A percentile compares a stretch with the other conserved stretches of the same genome.
Evolutionary conservation across 2,329 filamentous ascomycete species (phyloP).

Genomic region (Aspergillus costaricaensis): DNA sequence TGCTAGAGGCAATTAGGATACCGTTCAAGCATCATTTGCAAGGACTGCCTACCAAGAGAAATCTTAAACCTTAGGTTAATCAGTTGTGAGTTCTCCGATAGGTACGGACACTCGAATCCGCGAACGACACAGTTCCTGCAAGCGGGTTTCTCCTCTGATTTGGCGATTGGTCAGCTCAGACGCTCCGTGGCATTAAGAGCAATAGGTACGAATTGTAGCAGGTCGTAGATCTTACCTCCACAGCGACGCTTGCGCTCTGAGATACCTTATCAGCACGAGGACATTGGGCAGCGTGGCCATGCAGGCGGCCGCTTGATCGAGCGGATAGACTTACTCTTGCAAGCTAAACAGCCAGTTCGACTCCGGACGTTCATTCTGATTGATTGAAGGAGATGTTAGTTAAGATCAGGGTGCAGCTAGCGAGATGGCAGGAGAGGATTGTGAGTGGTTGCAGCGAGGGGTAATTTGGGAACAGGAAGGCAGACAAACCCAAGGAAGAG

Average conservation of each 20-base stretch:
- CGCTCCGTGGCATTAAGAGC: not conserved
- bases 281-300: not conserved
- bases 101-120: constrained; percentile 5
- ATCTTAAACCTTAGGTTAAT: not conserved
- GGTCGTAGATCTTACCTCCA: not conserved
- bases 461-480: not conserved
- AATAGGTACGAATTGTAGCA: not conserved
- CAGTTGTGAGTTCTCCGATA: not conserved
- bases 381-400: not conserved
- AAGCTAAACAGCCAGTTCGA: not conserved
- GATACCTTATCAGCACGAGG: not conserved
- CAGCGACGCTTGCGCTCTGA: constrained; percentile 7
- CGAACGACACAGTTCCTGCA: not conserved
- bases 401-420: not conserved
- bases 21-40: not conserved
- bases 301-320: not conserved
- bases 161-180: not conserved
- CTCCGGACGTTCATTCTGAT: constrained; percentile 5
- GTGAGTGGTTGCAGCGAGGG: not conserved
- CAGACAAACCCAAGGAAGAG: not conserved
- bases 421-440: not conserved
- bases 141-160: constrained; percentile 1
- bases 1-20: not conserved
- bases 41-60: not conserved
- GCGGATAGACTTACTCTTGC: not conserved